Percentiles rank a stretch among this genome's conserved stretches.
Conservation (phyloP, 768 basidiomycete genomes). For the Panellus pusillus region DNA sequence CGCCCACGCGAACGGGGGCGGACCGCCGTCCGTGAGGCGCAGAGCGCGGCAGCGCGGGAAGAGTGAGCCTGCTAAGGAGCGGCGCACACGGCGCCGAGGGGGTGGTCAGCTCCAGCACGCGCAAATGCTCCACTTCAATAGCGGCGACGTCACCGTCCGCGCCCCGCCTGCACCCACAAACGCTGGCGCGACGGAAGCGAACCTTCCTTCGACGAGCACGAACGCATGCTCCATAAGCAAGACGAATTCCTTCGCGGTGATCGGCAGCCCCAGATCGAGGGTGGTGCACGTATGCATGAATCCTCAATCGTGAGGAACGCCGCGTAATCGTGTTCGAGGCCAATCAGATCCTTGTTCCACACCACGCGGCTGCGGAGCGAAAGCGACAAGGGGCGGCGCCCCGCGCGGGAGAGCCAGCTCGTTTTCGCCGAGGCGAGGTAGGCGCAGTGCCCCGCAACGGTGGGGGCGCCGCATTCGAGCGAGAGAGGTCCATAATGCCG, state of each 20-base stretch:
- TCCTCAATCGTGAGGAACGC: not conserved
- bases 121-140: not conserved
- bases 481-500: not conserved
- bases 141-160: too few relatives aligned
- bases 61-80: not conserved
- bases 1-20: not conserved
- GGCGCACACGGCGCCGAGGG: not conserved
- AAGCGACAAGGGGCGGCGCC: not conserved
- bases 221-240: not conserved
- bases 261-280: not conserved
- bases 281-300: slow-evolving; percentile 1
- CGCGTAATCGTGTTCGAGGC: not conserved
- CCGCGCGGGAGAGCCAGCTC: slow-evolving; percentile 1
- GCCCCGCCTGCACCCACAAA: too few relatives aligned
- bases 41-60: not conserved
- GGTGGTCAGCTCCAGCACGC: not conserved
- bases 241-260: not conserved
- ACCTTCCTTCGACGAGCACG: not conserved
- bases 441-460: not conserved
- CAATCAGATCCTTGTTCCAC: too few relatives aligned
- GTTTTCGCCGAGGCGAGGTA: not conserved
- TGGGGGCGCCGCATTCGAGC: not conserved
- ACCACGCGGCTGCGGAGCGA: too few relatives aligned
- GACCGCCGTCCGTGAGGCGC: not conserved
- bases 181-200: not conserved